phyloP scores from a whole-genome alignment of 495 filamentous ascomycete genomes.

The Tuber microsphaerosporum region DNA sequence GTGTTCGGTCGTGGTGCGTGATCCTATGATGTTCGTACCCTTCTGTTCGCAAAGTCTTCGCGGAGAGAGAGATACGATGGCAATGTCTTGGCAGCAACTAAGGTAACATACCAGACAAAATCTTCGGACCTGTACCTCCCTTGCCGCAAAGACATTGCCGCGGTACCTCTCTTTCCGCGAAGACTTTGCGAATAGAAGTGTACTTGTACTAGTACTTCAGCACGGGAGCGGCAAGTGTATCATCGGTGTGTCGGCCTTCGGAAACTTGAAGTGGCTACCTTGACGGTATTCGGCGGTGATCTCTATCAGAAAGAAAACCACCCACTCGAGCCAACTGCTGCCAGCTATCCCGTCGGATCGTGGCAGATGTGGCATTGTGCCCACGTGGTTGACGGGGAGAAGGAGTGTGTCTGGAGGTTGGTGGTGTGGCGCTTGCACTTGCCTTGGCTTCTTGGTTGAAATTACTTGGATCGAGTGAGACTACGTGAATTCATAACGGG shows the following conservation, averaged over 20 bases:
- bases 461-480: background rate
- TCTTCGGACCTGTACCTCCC: too few relatives aligned
- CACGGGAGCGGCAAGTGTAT: background rate
- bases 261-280: background rate
- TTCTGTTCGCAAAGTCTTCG: too few relatives aligned
- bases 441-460: background rate
- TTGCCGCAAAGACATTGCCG: too few relatives aligned
- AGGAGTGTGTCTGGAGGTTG: background rate
- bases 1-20: background rate
- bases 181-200: too few relatives aligned
- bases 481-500: background rate
- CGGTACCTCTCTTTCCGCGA: too few relatives aligned
- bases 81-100: too few relatives aligned
- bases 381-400: background rate
- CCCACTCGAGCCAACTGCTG: too few relatives aligned
- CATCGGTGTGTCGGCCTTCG: background rate
- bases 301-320: background rate
- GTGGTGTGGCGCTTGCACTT: background rate
- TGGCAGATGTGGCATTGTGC: background rate
- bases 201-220: background rate
- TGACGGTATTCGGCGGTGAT: background rate
- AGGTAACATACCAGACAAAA: too few relatives aligned
- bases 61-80: too few relatives aligned
- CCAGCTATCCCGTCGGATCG: background rate
- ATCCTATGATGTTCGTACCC: background rate